These are phyloP conservation scores for Lomentospora prolificans DNA, from an alignment of 2,329 filamentous ascomycete genomes.

Conservation along the genomic window DNA sequence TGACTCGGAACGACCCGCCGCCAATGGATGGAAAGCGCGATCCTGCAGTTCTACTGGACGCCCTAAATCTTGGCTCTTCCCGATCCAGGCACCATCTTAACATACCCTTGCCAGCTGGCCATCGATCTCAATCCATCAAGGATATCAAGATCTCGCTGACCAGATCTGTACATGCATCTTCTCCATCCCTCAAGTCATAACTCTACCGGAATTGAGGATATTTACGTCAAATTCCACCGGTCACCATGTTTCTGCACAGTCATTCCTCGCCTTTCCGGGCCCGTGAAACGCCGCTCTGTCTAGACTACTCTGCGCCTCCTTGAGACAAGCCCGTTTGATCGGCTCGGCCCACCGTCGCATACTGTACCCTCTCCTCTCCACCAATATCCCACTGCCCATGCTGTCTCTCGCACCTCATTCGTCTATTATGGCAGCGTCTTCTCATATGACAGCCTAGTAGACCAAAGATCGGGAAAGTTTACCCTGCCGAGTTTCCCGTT, in stretches of 20 bases:
- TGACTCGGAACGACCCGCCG: neutral
- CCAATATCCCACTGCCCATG: neutral
- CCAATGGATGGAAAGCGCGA: neutral
- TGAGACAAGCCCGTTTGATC: slow-evolving; percentile 7
- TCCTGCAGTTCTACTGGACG: neutral
- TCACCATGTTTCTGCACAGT: no score
- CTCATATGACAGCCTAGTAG: neutral
- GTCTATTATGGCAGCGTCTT: no score
- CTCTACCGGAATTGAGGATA: neutral
- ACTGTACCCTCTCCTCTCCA: neutral
- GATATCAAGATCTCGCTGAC: neutral
- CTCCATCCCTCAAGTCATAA: neutral
- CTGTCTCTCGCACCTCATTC: neutral
- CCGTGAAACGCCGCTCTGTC: neutral
- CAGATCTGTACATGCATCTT: neutral
- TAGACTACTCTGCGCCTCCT: neutral
- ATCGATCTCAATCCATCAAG: neutral
- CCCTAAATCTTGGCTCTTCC: neutral
- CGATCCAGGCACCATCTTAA: no score
- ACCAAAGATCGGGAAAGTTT: neutral
- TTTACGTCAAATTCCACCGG: no score
- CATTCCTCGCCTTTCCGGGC: neutral
- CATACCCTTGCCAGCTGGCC: no score
- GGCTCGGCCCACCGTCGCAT: neutral
- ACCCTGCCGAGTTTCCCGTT: neutral